Base-by-base conservation (phyloP, 2,329 filamentous ascomycete genomes). In the Fusarium abutilonis region DNA sequence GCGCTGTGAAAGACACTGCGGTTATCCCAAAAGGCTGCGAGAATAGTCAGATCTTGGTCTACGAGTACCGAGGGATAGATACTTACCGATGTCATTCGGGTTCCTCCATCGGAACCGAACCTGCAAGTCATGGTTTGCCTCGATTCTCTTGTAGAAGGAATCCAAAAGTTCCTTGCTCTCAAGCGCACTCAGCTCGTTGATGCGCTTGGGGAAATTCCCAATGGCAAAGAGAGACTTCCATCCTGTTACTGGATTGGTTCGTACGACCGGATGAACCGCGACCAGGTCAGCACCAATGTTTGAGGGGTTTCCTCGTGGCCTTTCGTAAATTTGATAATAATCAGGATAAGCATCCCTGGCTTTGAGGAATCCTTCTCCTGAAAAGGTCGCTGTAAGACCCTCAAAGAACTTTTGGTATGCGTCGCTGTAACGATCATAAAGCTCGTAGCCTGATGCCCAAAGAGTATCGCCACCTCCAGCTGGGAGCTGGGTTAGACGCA, bases 231-330 rank as follows among this genome's bases (percentile, higher is more conserved):
- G 56, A 0, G 75, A 75, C 66, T 80, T 88, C 85, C 86, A 88
- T 0, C 85, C 86, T 0, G 85, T 87, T 0, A 88, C 84, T 0
- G 86, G 86, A 50, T 88, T 86, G 0, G 86, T 88, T 10, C 85
- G 78, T 6, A 87, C 77, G 1, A 87, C 79, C 1, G 85, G 84
- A 57, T 88, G 85, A 1, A 78, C 73, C 0, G 84, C 79, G 9
- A 66, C 70, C 32, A 88, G 73, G 5, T 79, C 74, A 15, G 67
- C 73, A 3, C 83, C 85, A 2, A 81, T 70, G 56, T 88, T 88
- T 6, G 56, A 64, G 0, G 72, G 71, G 15, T 66, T 52, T 3
- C 78, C 78, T 9, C 77, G 64, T 3, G 73, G 62, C n/a, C 72
- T 60, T 9, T 73, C 70, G 35, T 78, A 75, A 11, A 78, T 57